Percentiles rank a stretch among this genome's conserved stretches.
Conservation (phyloP, 495 filamentous ascomycete genomes). For the Parachaetomium inaequale region DNA sequence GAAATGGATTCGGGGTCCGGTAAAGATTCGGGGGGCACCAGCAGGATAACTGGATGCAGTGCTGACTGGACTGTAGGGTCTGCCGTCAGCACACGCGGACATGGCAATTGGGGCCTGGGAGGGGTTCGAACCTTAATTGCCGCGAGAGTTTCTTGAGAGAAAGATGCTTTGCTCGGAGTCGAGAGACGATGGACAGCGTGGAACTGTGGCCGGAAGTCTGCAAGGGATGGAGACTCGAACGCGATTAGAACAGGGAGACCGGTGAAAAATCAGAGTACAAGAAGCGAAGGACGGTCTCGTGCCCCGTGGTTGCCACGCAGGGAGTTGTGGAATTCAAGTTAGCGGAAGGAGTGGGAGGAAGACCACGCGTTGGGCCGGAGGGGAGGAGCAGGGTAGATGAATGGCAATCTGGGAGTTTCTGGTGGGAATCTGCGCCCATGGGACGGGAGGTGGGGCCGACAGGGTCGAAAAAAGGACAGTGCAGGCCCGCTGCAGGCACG, state of each 20-base stretch:
- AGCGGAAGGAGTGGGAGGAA: slow-evolving; percentile 18
- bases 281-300: slow-evolving; percentile 26
- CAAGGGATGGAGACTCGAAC: slow-evolving; percentile 26
- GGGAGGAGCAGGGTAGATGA: slow-evolving; percentile 23
- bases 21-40: background rate
- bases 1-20: slow-evolving; percentile 19
- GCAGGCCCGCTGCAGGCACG: background rate
- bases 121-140: slow-evolving; percentile 8
- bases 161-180: slow-evolving; percentile 2
- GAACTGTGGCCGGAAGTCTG: slow-evolving; percentile 16
- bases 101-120: background rate
- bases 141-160: background rate
- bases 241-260: slow-evolving; percentile 18
- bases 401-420: slow-evolving; percentile 28
- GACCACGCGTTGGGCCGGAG: slow-evolving; percentile 7
- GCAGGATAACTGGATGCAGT: slow-evolving; percentile 5
- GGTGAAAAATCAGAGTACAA: slow-evolving; percentile 25
- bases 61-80: background rate
- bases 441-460: slow-evolving; percentile 19
- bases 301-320: slow-evolving; percentile 11
- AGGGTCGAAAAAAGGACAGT: slow-evolving; percentile 13
- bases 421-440: slow-evolving; percentile 16
- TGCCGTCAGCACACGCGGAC: slow-evolving; percentile 5
- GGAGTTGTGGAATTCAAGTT: slow-evolving; percentile 14
- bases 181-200: background rate